Base-by-base conservation (phyloP, 495 filamentous ascomycete genomes). In the Penicillium macrosclerotiorum region DNA sequence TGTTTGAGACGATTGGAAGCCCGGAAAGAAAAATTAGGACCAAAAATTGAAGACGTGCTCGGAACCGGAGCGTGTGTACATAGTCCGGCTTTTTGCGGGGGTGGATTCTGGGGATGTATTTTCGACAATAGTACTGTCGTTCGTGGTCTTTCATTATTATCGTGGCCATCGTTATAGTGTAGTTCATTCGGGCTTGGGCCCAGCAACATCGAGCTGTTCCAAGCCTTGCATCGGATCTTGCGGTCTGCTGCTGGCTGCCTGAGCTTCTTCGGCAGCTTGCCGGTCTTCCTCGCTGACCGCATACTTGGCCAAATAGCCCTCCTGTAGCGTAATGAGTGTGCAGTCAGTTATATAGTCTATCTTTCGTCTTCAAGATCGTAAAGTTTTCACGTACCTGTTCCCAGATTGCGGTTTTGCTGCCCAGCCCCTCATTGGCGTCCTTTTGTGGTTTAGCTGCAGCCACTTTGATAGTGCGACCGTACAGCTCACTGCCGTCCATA, bases 401-500 rank as follows among this genome's bases (percentile, higher is more conserved):
- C 93, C 93, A 99, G 47, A 99, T 78, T 7, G 93, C 94, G n/a
- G 86, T 95, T 72, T 89, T 94, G 69, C 86, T 89, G 23, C 92
- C 91, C 8, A 99, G 61, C 11, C 90, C 88, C 57, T 92, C 87
- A 41, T 86, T 87, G 37, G 77, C 78, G 38, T 92, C 89, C 76
- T 95, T 96, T 50, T 91, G 90, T 19, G 90, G 83, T 68, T 96
- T 99, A 20, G 94, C 93, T 26, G 83, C 77, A 11, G 89, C 89
- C 13, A 97, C 93, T 64, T 88, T 95, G 65, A 99, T 84, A 3
- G 93, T 86, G 23, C 88, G 78, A 2, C 92, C 94, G 61, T 89
- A 96, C n/a, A 99, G 76, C 72, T 96, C 90, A 48, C 90, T 84
- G 59, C 94, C 90, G 57, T 99, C 89, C 94, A 97, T 96, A 66